These are phyloP conservation scores for Mortierella sp. DNA, from an alignment of 371 early-diverging fungal species.

Conservation along the genomic window DNA sequence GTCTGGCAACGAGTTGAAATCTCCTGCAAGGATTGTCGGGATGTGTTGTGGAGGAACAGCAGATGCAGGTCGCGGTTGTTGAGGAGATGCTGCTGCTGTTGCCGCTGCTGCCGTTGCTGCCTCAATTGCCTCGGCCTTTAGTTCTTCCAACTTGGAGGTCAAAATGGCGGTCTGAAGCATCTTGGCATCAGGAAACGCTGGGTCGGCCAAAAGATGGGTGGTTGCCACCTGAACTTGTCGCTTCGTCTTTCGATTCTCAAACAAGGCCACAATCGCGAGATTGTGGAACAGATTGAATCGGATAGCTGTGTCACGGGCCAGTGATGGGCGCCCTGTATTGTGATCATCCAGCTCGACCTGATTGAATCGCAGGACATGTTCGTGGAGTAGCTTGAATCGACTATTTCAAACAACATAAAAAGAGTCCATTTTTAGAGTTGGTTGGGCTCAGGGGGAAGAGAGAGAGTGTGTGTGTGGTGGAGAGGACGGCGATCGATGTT, in stretches of 20 bases:
- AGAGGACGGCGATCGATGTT: no score
- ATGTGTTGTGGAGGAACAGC: slow-evolving; percentile 33
- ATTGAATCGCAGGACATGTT: slow-evolving; percentile 88
- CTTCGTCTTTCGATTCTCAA: slow-evolving; percentile 80
- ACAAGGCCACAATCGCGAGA: slow-evolving; percentile 85
- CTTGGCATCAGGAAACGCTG: slow-evolving; percentile 94
- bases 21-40: slow-evolving; percentile 90
- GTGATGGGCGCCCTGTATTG: slow-evolving; percentile 55
- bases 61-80: not conserved
- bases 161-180: slow-evolving; percentile 95
- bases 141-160: slow-evolving; percentile 82
- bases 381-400: slow-evolving; percentile 80
- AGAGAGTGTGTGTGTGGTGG: no score
- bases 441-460: no score
- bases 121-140: slow-evolving; percentile 54
- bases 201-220: slow-evolving; percentile 92
- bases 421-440: slow-evolving; percentile 5
- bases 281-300: slow-evolving; percentile 97
- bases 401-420: slow-evolving; percentile 20
- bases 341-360: slow-evolving; percentile 90
- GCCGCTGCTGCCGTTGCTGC: slow-evolving; percentile 4
- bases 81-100: not conserved
- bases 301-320: slow-evolving; percentile 88
- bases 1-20: slow-evolving; percentile 94
- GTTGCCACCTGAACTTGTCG: slow-evolving; percentile 86